A percentile compares a stretch with the other conserved stretches of the same genome.
Conservation (phyloP, 108 stramenopile species). For the Skeletonema tropicum region DNA sequence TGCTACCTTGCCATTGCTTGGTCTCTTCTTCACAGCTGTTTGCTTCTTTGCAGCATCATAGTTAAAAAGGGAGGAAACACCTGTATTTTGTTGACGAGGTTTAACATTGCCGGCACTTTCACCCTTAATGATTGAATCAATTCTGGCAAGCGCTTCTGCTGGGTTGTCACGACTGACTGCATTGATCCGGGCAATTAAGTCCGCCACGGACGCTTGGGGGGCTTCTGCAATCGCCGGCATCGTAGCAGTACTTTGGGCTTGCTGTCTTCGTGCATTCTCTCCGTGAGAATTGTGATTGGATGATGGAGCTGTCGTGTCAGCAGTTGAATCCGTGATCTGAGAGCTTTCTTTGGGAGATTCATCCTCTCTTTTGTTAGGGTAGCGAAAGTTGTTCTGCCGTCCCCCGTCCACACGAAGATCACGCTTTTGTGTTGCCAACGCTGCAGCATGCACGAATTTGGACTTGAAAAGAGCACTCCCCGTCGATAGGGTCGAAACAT, state of each 20-base stretch:
- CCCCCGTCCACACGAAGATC: neutral
- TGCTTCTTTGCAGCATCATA: slow-evolving; percentile 1
- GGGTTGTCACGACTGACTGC: slow-evolving; percentile 76
- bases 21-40: neutral
- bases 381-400: neutral
- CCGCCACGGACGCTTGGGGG: slow-evolving; percentile 33
- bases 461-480: slow-evolving; percentile 45
- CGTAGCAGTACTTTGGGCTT: neutral
- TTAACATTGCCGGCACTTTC: slow-evolving; percentile 37
- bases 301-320: slow-evolving; percentile 31
- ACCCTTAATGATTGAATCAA: slow-evolving; percentile 74
- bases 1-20: neutral
- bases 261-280: neutral
- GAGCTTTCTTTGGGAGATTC: slow-evolving; percentile 22
- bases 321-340: slow-evolving; percentile 45
- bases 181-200: slow-evolving; percentile 64
- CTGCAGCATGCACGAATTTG: slow-evolving; percentile 49
- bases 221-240: slow-evolving; percentile 44
- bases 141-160: slow-evolving; percentile 70
- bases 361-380: slow-evolving; percentile 5
- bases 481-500: slow-evolving; percentile 24
- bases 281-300: slow-evolving; percentile 2
- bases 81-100: neutral
- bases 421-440: slow-evolving; percentile 26
- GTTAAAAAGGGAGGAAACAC: neutral